Evolutionary conservation across 768 basidiomycete genomes (phyloP), one percentile per base, ranked within the genome.

Genomic region (Royoungia palumana): DNA sequence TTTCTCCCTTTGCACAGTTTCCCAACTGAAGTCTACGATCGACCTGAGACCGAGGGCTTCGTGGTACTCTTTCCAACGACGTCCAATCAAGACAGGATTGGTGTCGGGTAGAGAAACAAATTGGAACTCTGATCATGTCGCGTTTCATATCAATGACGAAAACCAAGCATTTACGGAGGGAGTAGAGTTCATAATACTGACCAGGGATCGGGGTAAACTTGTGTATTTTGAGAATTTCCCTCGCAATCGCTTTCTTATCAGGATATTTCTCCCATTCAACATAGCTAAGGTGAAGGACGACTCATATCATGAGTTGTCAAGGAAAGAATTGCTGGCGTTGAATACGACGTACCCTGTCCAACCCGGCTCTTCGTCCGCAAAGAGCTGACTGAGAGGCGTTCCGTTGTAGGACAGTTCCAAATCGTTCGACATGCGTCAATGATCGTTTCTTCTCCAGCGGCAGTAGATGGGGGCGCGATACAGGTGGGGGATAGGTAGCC

Each of bases 61-160:
- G 54, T 79, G 77, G 48, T 79, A 79, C 54, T 75, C 72, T 55
- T 77, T 78, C 75, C 76, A 80, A 22, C 79, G 73, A 45, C 74
- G 58, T 7, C 77, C 76, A 39, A 75, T 66, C 14, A 79, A 65
- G 46, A 79, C 65, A 0, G 78, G 78, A 47, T 80, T 80, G 20
- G 76, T 75, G 24, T 72, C 62, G 1, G 78, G 77, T 7, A 79
- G 66, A 1, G 77, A 75, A 12, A 64, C 72, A 28, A 74, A 66
- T 58, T 79, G 75, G 53, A 77, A 78, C 51, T 77, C 76, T 76
- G 54, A 13, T 24, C 22, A 25, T 35, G 6, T 25, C n/a, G 8
- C 14, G 32, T 32, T 32, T 16, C 32, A 16, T 16, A 32, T 13
- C 12, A 14, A 30, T 14, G 32, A 32, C 6, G 14, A 6, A 30